Evolutionary conservation across 805 yeast genomes (phyloP), one percentile per base, ranked within the genome.

Genomic region (Ogataea naganishii): DNA sequence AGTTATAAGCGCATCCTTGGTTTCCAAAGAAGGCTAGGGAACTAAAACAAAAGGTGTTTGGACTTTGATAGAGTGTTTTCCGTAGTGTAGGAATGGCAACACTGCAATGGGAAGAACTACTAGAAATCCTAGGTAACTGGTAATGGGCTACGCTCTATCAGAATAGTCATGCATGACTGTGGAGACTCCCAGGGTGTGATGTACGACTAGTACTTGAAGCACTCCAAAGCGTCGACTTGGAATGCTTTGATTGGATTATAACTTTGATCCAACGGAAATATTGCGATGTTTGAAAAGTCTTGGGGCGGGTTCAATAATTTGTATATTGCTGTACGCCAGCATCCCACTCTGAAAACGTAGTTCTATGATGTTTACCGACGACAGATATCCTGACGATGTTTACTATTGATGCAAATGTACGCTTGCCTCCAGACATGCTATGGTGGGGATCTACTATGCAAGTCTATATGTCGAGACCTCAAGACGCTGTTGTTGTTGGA

Each of bases 371-470:
- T 63, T 67, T 9, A 64, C 70, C 1, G 70, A 64, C 40, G 69
- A 64, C 34, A 46, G 69, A 43, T 64, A 64, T 41, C 40, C 66
- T 3, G 70, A 64, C 41, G 70, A 64, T 40, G 70, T 64, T n/a
- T 69, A 64, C 37, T 64, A 64, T 34, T 50, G 69, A 29, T 69
- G 69, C 27, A 69, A 69, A 10, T 58, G 65, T 46, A 25, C 62
- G 10, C 34, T 64, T 25, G 69, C 66, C 1, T 49, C 60, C 4
- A 2, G 69, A 64, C 42, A 64, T 64, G 69, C 41, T 64, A 11
- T 64, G 69, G 69, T 64, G 70, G 70, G 69, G 66, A 1, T 60
- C 67, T 5, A 64, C 69, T 0, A 64, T 64, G 69, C 44, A 54
- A 18, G 56, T 53, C 4, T 64, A 62, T 33, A 59, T 56, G 17